Base-by-base conservation (phyloP, 169 alveolate species). In the Eimeria acervulina region DNA sequence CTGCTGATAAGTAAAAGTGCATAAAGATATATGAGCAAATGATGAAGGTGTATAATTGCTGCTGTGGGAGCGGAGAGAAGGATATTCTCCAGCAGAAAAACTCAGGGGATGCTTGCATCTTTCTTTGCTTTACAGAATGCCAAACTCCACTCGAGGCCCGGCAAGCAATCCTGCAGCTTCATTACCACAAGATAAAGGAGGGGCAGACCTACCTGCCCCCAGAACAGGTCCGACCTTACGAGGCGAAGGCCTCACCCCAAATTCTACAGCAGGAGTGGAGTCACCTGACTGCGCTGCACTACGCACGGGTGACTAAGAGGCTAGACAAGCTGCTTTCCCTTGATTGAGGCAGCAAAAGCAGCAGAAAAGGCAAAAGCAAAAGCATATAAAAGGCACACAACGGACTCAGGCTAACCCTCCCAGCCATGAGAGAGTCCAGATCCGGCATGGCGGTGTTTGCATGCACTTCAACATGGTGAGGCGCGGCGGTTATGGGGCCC, bases 131-230 rank as follows among this genome's bases (percentile, higher is more conserved):
- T 33, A 15, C 93, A 85, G 93, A 85, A 23, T 85, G 93, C 61
- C 55, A 85, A 44, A 85, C 93, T 5, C 93, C 93, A 17, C 38
- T 52, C 36, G 80, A 85, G 33, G 93, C 93, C 13, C 80, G 93
- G 40, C 42, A 36, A 21, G 93, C 93, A 47, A 85, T 85, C 52
- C 26, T 85, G 28, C 93, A 59, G 23, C 17, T 85, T 40, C 93
- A 85, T 38, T 17, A 23, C 23, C 78, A 85, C 81, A 85, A 33
- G 93, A 61, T 15, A 13, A 61, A 52, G 80, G 44, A 55, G 23
- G 93, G 93, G 0, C 26, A 59, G 38, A 5, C 0, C 80, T 85
- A 85, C 59, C 80, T 85, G 36, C 55, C 93, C 5, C 26, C 80
- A 26, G 93, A 85, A 7, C 33, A 28, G 52, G 52, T 36, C 23